Percentiles rank a stretch among this genome's conserved stretches.
Evolutionary conservation across 1,284 basidiomycete species (phyloP).

Genomic region (Cerrena zonata): DNA sequence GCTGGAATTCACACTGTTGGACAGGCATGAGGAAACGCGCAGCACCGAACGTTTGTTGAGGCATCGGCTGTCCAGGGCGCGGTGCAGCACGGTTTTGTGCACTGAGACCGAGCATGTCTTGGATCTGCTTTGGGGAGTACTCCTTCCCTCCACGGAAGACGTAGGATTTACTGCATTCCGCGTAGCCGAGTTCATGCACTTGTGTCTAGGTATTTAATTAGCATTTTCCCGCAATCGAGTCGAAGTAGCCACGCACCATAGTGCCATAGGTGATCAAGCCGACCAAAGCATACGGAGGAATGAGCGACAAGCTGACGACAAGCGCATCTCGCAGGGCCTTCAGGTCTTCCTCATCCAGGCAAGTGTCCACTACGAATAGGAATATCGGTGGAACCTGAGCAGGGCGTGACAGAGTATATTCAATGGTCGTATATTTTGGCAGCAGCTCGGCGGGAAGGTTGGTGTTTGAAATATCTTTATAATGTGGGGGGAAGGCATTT

Average conservation of each 20-base stretch:
- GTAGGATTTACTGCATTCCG: conserved; percentile 95
- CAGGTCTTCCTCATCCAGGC: conserved; percentile 92
- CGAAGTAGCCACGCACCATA: conserved; percentile 59
- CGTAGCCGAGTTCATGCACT: conserved; percentile 97
- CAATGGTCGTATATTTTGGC: conserved; percentile 98
- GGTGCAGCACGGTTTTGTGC: conserved; percentile 73
- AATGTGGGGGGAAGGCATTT: conserved; percentile 96
- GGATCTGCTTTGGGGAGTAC: conserved; percentile 93
- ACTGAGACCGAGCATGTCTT: conserved; percentile 93
- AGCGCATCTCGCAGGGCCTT: conserved; percentile 91
- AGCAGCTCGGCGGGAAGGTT: conserved; percentile 93
- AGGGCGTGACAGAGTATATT: conserved; percentile 91
- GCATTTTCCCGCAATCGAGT: neutral
- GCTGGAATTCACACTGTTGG: conserved; percentile 91
- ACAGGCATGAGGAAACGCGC: conserved; percentile 92
- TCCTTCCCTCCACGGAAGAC: conserved; percentile 99
- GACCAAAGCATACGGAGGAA: conserved; percentile 91
- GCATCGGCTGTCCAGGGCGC: conserved; percentile 81
- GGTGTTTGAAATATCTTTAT: conserved; percentile 97
- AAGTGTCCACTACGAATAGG: conserved; percentile 96
- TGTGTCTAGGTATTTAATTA: conserved; percentile 59
- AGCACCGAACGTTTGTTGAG: conserved; percentile 80
- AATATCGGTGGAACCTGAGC: conserved; percentile 93
- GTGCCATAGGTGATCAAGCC: conserved; percentile 95
- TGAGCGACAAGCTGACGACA: conserved; percentile 86